Conservation (phyloP, 805 yeast species). For the Candida maris region DNA sequence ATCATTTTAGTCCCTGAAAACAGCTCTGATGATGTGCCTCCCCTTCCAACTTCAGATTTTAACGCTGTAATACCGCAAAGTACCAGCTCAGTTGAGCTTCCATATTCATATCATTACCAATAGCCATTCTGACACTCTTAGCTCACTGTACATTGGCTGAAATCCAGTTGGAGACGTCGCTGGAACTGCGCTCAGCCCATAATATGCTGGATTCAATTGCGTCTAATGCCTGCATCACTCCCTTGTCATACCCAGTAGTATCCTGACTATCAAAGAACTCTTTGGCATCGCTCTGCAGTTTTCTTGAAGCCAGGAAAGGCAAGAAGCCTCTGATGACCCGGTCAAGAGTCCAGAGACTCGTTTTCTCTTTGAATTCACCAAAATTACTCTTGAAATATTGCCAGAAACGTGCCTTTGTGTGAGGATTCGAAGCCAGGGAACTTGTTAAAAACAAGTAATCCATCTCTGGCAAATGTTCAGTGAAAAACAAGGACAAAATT, state of each 20-base stretch:
- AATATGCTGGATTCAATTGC: slow-evolving; percentile 43
- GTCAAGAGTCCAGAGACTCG: slow-evolving; percentile 35
- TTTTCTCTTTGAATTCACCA: slow-evolving; percentile 38
- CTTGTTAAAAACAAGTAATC: slow-evolving; percentile 51
- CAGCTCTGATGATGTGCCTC: neutral
- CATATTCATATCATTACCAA: neutral
- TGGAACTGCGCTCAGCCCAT: slow-evolving; percentile 49
- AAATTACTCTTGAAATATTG: slow-evolving; percentile 47
- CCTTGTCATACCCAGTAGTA: slow-evolving; percentile 54
- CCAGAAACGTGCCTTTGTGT: slow-evolving; percentile 45
- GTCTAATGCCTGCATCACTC: slow-evolving; percentile 55
- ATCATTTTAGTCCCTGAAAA: neutral
- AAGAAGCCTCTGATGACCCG: slow-evolving; percentile 34
- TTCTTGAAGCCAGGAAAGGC: slow-evolving; percentile 32
- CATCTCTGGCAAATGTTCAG: slow-evolving; percentile 51
- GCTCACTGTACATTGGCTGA: slow-evolving; percentile 17
- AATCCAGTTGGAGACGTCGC: slow-evolving; percentile 44
- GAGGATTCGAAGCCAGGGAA: slow-evolving; percentile 44
- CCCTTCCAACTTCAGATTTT: neutral
- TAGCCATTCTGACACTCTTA: neutral
- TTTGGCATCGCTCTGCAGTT: slow-evolving; percentile 35
- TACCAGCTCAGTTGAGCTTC: neutral
- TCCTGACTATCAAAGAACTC: slow-evolving; percentile 45
- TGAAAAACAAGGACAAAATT: slow-evolving; percentile 39
- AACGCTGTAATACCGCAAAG: neutral